These are phyloP conservation scores for Blastobotrys proliferans DNA, from an alignment of 1,139 yeast genomes.

Conservation along the genomic window DNA sequence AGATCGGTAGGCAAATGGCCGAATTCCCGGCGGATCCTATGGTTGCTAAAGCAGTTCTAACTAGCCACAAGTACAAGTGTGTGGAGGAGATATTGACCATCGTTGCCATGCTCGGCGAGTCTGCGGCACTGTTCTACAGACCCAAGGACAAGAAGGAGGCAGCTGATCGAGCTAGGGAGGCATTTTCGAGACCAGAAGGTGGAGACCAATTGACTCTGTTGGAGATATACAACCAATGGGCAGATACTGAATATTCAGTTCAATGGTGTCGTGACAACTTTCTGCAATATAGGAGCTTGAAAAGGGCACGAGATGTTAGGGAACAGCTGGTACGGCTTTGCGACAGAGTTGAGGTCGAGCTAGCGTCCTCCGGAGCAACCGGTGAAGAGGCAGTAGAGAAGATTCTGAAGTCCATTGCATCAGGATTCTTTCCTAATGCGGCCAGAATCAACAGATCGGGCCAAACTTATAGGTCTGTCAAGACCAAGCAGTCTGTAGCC, in stretches of 20 bases:
- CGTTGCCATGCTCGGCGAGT: constrained; percentile 80
- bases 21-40: constrained; percentile 92
- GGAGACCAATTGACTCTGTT: constrained; percentile 79
- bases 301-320: constrained; percentile 66
- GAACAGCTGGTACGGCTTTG: constrained; percentile 66
- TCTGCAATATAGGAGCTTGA: constrained; percentile 68
- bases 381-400: constrained; percentile 30
- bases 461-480: constrained; percentile 60
- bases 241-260: constrained; percentile 59
- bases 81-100: constrained; percentile 64
- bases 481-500: constrained; percentile 60
- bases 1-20: constrained; percentile 79
- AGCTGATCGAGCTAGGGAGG: constrained; percentile 60
- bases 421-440: constrained; percentile 82
- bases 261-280: constrained; percentile 89
- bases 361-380: constrained; percentile 26
- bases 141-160: constrained; percentile 66
- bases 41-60: constrained; percentile 69
- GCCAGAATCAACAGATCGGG: constrained; percentile 71
- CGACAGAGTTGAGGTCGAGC: constrained; percentile 50
- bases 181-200: constrained; percentile 49
- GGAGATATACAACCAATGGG: constrained; percentile 76
- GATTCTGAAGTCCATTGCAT: constrained; percentile 63
- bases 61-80: constrained; percentile 58
- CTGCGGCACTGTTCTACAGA: constrained; percentile 63